phyloP scores from a whole-genome alignment of 1,284 basidiomycete genomes.

The Microbotryum intermedium region DNA sequence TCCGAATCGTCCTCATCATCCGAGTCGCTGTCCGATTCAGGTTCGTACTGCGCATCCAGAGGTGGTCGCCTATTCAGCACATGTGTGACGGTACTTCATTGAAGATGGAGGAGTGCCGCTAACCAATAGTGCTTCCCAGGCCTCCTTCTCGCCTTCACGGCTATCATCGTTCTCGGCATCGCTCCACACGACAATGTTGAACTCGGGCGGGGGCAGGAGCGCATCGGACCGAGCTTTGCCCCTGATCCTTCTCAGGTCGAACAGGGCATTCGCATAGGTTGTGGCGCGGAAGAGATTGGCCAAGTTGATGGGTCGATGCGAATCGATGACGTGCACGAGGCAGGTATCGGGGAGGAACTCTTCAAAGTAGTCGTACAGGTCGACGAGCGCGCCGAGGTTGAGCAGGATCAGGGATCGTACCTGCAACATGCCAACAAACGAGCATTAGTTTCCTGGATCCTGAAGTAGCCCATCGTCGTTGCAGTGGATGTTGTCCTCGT shows the following conservation, averaged over 20 bases:
- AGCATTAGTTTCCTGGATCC: too few species aligned
- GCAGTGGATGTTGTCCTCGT: background rate
- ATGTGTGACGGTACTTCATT: background rate
- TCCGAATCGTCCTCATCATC: constrained; percentile 45
- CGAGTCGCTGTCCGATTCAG: constrained; percentile 55
- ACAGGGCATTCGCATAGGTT: constrained; percentile 34
- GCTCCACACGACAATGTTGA: constrained; percentile 73
- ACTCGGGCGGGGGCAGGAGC: constrained; percentile 34
- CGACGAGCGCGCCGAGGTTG: constrained; percentile 83
- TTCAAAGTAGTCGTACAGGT: constrained; percentile 54
- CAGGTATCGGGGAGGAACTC: constrained; percentile 41
- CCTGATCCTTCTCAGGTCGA: constrained; percentile 36
- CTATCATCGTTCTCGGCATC: constrained; percentile 56
- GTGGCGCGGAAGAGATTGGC: constrained; percentile 61
- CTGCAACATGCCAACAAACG: constrained; percentile 42
- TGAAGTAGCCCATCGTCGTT: too few species aligned
- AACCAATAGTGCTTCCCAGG: constrained; percentile 73
- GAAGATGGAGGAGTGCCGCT: constrained; percentile 31
- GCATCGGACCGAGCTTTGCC: constrained; percentile 27
- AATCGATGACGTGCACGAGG: constrained; percentile 87
- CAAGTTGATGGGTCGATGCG: constrained; percentile 82
- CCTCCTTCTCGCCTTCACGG: constrained; percentile 52
- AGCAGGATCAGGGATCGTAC: constrained; percentile 84
- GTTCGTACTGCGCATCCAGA: constrained; percentile 52
- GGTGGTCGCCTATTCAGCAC: background rate